phyloP scores from a whole-genome alignment of 176 grass and related monocot genomes.

The Triticum urartu region DNA sequence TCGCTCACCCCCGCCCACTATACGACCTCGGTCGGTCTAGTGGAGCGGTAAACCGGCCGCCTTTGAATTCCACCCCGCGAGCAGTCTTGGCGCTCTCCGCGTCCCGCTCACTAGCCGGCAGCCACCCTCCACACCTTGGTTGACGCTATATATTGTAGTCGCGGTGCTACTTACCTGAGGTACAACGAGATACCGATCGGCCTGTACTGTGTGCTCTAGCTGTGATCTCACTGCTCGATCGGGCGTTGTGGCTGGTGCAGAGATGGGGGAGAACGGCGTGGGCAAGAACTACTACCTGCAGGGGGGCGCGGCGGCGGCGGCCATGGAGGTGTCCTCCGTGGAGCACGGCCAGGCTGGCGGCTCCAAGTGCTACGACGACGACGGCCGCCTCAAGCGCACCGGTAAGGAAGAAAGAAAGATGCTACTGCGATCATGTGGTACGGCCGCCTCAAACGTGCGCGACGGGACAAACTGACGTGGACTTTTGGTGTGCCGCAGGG shows the following conservation, averaged over 20 bases:
- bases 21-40: not conserved
- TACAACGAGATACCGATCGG: not conserved
- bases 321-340: constrained; percentile 43
- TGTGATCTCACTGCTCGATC: constrained; percentile 16
- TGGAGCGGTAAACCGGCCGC: not conserved
- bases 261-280: constrained; percentile 56
- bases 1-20: not conserved
- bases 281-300: constrained; percentile 34
- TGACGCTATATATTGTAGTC: constrained; percentile 10
- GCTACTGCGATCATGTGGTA: not conserved
- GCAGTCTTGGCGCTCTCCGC: not conserved
- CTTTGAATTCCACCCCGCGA: constrained; percentile 31
- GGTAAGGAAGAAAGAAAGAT: constrained; percentile 33
- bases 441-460: not conserved
- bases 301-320: not conserved
- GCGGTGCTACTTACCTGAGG: not conserved
- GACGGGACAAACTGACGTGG: not conserved
- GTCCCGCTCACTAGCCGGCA: not conserved
- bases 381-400: constrained; percentile 81
- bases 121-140: not conserved
- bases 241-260: constrained; percentile 24
- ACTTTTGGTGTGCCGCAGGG: constrained; percentile 17
- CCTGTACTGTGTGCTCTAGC: not conserved
- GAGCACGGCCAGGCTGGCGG: constrained; percentile 53
- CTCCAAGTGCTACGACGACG: constrained; percentile 86